A percentile compares a stretch with the other conserved stretches of the same genome.
phyloP scores from a whole-genome alignment of 1,139 yeast genomes.

The Protomyces inouyei region DNA sequence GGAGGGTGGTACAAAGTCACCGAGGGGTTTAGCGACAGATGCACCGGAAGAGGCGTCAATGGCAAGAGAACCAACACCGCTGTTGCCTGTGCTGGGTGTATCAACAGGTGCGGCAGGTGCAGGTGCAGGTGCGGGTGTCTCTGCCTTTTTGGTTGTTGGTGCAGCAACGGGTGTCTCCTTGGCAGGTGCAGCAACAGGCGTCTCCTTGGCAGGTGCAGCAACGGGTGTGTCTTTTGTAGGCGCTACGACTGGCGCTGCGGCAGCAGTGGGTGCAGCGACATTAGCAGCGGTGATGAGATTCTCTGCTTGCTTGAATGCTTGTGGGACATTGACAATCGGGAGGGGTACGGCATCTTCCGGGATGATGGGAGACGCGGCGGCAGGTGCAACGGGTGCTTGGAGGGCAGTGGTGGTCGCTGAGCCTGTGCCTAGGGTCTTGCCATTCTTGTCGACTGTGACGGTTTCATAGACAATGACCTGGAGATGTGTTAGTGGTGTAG shows the following conservation, averaged over 20 bases:
- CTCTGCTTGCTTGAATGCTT: background rate
- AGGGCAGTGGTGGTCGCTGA: background rate
- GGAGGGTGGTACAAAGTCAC: slow-evolving; percentile 42
- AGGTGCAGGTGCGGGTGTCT: background rate
- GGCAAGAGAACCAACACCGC: background rate
- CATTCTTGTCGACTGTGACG: slow-evolving; percentile 11
- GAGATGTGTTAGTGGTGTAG: background rate
- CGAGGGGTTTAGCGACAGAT: slow-evolving; percentile 4
- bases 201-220: background rate
- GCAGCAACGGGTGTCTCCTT: background rate
- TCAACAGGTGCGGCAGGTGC: background rate
- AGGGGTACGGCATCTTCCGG: background rate
- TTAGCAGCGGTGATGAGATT: background rate
- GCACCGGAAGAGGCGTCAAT: slow-evolving; percentile 6
- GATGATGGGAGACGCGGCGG: slow-evolving; percentile 47
- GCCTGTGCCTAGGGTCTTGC: slow-evolving; percentile 8
- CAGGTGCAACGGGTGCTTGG: slow-evolving; percentile 42
- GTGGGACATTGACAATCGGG: background rate
- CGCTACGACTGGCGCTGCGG: background rate
- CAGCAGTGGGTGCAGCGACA: background rate
- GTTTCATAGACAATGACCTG: slow-evolving; percentile 22
- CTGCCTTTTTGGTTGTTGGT: background rate
- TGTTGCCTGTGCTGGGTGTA: background rate
- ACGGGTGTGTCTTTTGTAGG: background rate
- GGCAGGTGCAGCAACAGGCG: background rate